Conservation (phyloP, 2,329 filamentous ascomycete genomes). For the Alternaria solani region DNA sequence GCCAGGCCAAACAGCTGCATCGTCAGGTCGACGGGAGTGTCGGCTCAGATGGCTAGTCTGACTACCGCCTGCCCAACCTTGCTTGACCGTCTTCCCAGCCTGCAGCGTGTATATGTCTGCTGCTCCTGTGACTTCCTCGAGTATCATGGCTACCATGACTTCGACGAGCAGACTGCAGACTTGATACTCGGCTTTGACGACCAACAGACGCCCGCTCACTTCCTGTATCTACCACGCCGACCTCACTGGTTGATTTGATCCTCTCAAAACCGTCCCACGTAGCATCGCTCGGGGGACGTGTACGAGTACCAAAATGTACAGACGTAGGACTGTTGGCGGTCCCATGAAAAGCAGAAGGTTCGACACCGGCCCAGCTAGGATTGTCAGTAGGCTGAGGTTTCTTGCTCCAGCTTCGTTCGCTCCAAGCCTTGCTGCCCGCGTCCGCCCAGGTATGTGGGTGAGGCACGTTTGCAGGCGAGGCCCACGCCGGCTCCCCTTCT, state of each 20-base stretch:
- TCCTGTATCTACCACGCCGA: slow-evolving; percentile 22
- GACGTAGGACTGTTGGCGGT: not conserved
- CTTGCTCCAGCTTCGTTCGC: slow-evolving; percentile 1
- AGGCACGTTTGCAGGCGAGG: not conserved
- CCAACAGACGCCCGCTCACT: slow-evolving; percentile 18
- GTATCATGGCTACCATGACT: not conserved
- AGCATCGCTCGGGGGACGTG: not conserved
- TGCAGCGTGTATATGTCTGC: not conserved
- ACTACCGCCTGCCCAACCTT: not conserved
- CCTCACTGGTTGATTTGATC: slow-evolving; percentile 28
- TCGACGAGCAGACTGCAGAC: not conserved
- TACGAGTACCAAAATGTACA: not conserved
- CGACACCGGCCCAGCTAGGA: slow-evolving; percentile 3
- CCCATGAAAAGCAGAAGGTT: not conserved
- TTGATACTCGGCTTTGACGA: slow-evolving; percentile 9
- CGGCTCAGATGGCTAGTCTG: not conserved
- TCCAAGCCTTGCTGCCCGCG: not conserved
- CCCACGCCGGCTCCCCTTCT: not conserved
- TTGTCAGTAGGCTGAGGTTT: slow-evolving; percentile 4
- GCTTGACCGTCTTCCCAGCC: not conserved
- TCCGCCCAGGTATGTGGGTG: slow-evolving; percentile 12
- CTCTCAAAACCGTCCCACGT: slow-evolving; percentile 35
- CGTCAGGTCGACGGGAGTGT: not conserved
- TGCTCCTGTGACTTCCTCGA: not conserved
- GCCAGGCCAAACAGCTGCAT: not conserved